phyloP scores from a whole-genome alignment of 140 eudicot genomes.

The Bidens hawaiensis region DNA sequence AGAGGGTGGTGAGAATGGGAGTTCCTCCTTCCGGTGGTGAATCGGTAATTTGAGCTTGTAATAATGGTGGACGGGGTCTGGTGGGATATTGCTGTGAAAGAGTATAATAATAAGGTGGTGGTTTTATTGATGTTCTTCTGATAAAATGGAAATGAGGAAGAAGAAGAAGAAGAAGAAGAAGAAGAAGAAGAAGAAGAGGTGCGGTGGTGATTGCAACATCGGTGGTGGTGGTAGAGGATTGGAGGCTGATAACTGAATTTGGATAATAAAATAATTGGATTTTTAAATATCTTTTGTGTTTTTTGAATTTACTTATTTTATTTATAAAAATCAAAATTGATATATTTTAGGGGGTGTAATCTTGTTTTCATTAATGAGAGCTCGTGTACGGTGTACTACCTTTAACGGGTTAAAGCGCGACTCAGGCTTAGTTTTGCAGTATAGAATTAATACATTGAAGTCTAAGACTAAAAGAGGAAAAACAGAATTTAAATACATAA shows the following conservation, averaged over 20 bases:
- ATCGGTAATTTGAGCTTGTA: conserved; percentile 37
- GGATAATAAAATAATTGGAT: conserved; percentile 19
- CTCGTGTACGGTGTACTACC: no score
- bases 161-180: conserved; percentile 19
- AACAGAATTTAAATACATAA: no score
- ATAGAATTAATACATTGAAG: no score
- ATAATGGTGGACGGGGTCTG: conserved; percentile 13
- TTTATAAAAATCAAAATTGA: no score
- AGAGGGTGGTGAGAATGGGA: conserved; percentile 53
- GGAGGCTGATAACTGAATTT: conserved; percentile 18
- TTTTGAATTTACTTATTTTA: background rate
- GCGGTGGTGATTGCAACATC: conserved; percentile 36
- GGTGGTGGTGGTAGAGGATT: conserved; percentile 10
- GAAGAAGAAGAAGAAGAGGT: conserved; percentile 13
- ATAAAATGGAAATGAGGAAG: conserved; percentile 6
- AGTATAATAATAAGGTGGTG: background rate
- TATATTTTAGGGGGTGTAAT: no score
- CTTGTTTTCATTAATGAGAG: no score
- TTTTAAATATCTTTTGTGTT: background rate
- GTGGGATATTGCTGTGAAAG: conserved; percentile 14
- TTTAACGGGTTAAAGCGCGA: no score
- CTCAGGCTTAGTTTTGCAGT: no score
- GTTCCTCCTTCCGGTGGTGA: conserved; percentile 47
- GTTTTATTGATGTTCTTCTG: conserved; percentile 26
- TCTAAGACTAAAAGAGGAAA: no score